These are phyloP conservation scores for Fusarium phyllophilum DNA, from an alignment of 2,329 filamentous ascomycete species.

Conservation along the genomic window DNA sequence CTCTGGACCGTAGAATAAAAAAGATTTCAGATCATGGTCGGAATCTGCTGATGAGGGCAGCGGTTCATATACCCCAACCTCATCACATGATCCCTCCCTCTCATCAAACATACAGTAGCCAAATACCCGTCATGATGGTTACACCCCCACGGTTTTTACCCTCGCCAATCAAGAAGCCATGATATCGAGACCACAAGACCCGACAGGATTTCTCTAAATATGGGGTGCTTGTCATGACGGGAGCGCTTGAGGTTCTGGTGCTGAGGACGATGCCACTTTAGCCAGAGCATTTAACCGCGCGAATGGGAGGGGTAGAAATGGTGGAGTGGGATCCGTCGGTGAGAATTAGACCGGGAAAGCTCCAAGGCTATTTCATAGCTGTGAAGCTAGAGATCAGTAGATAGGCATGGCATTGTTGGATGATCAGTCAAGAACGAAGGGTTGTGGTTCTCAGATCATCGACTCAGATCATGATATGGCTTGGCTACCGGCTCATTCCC, in stretches of 20 bases:
- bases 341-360: conserved; percentile 20
- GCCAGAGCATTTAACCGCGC: conserved; percentile 32
- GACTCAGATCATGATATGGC: neutral
- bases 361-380: conserved; percentile 6
- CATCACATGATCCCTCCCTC: conserved; percentile 23
- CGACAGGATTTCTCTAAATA: conserved; percentile 8
- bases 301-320: neutral
- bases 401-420: neutral
- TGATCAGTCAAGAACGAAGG: neutral
- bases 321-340: conserved; percentile 32
- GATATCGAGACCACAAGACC: conserved; percentile 18
- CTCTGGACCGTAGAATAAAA: neutral
- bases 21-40: conserved; percentile 14
- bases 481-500: neutral
- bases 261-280: conserved; percentile 3
- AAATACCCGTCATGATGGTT: conserved; percentile 15
- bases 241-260: conserved; percentile 26
- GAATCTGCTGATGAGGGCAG: conserved; percentile 38
- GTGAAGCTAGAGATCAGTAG: neutral
- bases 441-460: neutral
- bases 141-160: conserved; percentile 31
- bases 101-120: neutral
- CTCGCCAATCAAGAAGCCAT: conserved; percentile 33
- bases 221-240: conserved; percentile 31
- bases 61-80: conserved; percentile 36